phyloP scores from a whole-genome alignment of 306 rosid species.

The Cicer judaicum region DNA sequence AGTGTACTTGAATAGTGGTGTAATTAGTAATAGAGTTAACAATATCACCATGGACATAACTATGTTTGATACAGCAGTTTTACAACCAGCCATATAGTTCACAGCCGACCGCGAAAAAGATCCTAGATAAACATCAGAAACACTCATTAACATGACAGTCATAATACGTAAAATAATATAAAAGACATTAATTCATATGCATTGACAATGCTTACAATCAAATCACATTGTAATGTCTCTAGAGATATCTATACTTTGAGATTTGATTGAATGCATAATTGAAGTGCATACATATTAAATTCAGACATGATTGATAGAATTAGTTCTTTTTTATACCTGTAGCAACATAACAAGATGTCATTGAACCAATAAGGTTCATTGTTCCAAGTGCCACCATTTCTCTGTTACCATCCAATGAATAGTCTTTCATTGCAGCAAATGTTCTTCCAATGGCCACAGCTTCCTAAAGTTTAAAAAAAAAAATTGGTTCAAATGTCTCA shows the following conservation, averaged over 20 bases:
- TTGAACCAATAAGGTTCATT: slow-evolving; percentile 81
- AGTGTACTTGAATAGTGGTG: slow-evolving; percentile 85
- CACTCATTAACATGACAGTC: not conserved
- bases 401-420: slow-evolving; percentile 79
- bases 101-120: slow-evolving; percentile 92
- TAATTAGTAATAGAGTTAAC: slow-evolving; percentile 61
- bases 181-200: too few species aligned
- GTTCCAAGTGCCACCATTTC: slow-evolving; percentile 97
- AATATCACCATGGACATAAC: slow-evolving; percentile 73
- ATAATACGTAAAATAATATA: not conserved
- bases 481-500: not conserved
- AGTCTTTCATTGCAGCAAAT: slow-evolving; percentile 82
- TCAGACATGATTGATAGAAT: too few species aligned
- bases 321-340: slow-evolving; percentile 55
- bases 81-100: slow-evolving; percentile 87
- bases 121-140: slow-evolving; percentile 51
- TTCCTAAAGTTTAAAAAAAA: slow-evolving; percentile 55
- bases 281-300: too few species aligned
- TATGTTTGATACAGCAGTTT: slow-evolving; percentile 82
- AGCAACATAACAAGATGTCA: slow-evolving; percentile 84
- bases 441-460: slow-evolving; percentile 95
- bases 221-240: too few species aligned
- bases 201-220: too few species aligned
- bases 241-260: too few species aligned
- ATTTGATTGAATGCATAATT: too few species aligned